Base-by-base conservation (phyloP, 352 stramenopile species). In the Phytophthora pseudosyringae region DNA sequence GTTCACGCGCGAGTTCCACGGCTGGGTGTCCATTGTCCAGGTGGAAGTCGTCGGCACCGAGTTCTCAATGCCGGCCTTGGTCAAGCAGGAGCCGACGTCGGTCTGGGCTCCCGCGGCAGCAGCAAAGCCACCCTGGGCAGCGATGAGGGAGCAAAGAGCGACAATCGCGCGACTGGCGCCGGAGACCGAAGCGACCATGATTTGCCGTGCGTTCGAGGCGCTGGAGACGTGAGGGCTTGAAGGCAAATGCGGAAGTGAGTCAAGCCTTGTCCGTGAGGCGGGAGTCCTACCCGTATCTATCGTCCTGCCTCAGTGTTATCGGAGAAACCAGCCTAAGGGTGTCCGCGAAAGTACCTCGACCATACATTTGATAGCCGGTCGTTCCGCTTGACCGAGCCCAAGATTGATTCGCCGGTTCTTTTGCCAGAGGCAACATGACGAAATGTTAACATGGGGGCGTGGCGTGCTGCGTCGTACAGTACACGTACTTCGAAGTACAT, bases 1-100 rank as follows among this genome's bases (percentile, higher is more conserved):
- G 21, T 21, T 67, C 28, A 71, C 43, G 28, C 64, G 64, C 11
- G 64, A 71, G 44, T 71, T 71, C 64, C 64, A 71, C 35, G 64
- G 33, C 36, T 71, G 43, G 3, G 45, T 71, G 50, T 71, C 64
- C 26, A 54, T 35, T 25, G 29, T 35, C 64, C 64, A 71, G 6
- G 64, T 67, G 6, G 64, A 62, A 7, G 64, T 67, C 1, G 56
- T 63, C 4, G 64, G 64, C 9, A 67, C 16, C 43, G 64, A 71
- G 36, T 55, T 48, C 18, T 67, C 43, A 21, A 71, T 58, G 4
- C 50, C 36, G 21, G 60, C 60, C 38, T 58, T 69, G 29, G 51
- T 18, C 4, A 69, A 53, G 12, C 60, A 67, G 18, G 56, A 12
- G 3, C 56, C 49, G 12, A 71, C 51, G 38, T 63, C 57, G 13